phyloP scores from a whole-genome alignment of 2,329 filamentous ascomycete species.

The Microascus cirrosus region DNA sequence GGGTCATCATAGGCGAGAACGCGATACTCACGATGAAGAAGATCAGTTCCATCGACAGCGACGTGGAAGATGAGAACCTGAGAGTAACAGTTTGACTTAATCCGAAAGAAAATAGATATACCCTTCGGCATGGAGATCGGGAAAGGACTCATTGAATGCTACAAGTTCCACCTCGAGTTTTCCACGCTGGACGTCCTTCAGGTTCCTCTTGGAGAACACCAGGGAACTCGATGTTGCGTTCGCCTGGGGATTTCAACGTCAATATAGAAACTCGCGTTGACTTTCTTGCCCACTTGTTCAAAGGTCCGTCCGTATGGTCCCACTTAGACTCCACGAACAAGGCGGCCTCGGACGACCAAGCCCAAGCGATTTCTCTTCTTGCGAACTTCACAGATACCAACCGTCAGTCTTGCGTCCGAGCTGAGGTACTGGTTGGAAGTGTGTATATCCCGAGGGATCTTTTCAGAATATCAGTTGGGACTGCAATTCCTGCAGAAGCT shows the following conservation, averaged over 20 bases:
- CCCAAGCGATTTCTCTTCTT: not conserved
- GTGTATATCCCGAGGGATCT: slow-evolving; percentile 68
- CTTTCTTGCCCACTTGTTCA: not conserved
- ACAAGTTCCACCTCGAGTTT: slow-evolving; percentile 33
- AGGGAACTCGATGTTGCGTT: slow-evolving; percentile 28
- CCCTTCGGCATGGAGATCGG: slow-evolving; percentile 18
- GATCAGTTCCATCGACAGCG: slow-evolving; percentile 9
- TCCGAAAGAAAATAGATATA: slow-evolving; percentile 24
- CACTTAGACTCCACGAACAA: not conserved
- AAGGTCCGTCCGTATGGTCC: not conserved
- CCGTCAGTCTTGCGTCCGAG: slow-evolving; percentile 46
- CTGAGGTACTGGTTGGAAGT: slow-evolving; percentile 88
- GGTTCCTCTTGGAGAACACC: slow-evolving; percentile 25
- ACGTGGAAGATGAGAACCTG: slow-evolving; percentile 11
- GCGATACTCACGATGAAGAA: slow-evolving; percentile 50
- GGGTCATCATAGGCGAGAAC: slow-evolving; percentile 39
- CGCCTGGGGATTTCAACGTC: slow-evolving; percentile 66
- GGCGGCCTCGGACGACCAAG: not conserved
- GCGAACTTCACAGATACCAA: slow-evolving; percentile 6
- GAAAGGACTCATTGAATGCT: slow-evolving; percentile 9
- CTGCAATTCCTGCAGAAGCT: slow-evolving; percentile 57
- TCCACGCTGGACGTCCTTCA: slow-evolving; percentile 42
- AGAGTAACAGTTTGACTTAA: slow-evolving; percentile 27
- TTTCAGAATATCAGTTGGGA: slow-evolving; percentile 67
- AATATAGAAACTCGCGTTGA: slow-evolving; percentile 20